Conservation (phyloP, 78 protist species). For the Dictyostelium intermedium region DNA sequence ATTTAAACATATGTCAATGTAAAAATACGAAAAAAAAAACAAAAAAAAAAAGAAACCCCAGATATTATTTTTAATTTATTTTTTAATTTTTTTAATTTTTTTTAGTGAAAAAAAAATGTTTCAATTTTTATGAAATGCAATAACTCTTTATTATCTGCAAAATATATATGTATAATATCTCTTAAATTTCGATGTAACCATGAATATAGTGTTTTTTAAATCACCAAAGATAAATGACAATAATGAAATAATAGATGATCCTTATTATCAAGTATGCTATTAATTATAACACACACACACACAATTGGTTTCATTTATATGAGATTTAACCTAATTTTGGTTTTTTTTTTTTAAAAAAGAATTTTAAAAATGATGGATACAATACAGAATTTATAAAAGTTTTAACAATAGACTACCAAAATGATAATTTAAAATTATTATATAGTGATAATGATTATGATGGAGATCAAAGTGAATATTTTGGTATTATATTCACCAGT, state of each 20-base stretch:
- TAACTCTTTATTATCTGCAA: no score
- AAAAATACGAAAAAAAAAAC: not conserved
- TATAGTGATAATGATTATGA: not conserved
- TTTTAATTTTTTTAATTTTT: not conserved
- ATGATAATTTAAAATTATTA: not conserved
- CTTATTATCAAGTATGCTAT: not conserved
- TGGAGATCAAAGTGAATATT: not conserved
- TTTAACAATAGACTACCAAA: not conserved
- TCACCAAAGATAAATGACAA: not conserved
- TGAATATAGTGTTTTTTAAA: constrained; percentile 17
- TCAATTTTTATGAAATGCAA: not conserved
- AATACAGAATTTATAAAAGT: not conserved
- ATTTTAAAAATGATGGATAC: not conserved
- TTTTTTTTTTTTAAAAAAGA: not conserved
- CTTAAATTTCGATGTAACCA: no score
- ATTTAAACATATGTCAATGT: not conserved
- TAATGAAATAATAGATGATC: not conserved
- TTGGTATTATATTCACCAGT: constrained; percentile 14
- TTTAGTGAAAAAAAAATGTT: not conserved
- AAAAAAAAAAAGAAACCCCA: not conserved
- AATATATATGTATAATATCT: no score
- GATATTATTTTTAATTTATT: not conserved
- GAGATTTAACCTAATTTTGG: not conserved
- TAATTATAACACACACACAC: no score
- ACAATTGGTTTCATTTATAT: no score